Evolutionary conservation across 1,284 basidiomycete genomes (phyloP).

Genomic region (Naganishia albida): DNA sequence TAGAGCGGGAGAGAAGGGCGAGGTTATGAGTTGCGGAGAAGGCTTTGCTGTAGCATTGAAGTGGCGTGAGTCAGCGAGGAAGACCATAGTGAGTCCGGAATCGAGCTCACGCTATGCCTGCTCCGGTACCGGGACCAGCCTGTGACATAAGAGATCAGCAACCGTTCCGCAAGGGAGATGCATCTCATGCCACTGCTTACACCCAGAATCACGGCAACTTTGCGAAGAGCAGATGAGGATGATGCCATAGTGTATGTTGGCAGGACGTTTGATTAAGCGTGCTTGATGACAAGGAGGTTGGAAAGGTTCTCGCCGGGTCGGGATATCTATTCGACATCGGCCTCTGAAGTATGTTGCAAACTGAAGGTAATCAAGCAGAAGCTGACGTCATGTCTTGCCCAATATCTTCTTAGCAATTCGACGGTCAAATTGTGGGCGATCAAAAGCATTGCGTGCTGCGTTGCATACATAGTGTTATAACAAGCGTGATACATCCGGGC

Average conservation of each 20-base stretch:
- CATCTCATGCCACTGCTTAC: not conserved
- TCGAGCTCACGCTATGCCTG: slow-evolving; percentile 32
- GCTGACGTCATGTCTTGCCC: too few species aligned
- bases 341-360: too few species aligned
- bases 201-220: slow-evolving; percentile 31
- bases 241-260: not conserved
- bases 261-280: too few species aligned
- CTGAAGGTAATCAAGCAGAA: too few species aligned
- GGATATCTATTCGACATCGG: too few species aligned
- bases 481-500: too few species aligned
- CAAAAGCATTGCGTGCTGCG: too few species aligned
- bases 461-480: too few species aligned
- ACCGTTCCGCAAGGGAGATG: not conserved
- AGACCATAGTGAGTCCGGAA: not conserved
- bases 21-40: slow-evolving; percentile 47
- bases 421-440: too few species aligned
- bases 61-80: not conserved
- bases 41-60: slow-evolving; percentile 35
- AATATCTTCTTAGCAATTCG: too few species aligned
- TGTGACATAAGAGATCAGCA: not conserved
- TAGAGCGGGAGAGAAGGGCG: slow-evolving; percentile 47
- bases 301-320: too few species aligned
- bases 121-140: slow-evolving; percentile 34
- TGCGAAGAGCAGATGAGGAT: slow-evolving; percentile 4
- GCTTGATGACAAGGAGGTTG: too few species aligned